phyloP scores from a whole-genome alignment of 2,329 filamentous ascomycete genomes.

The Ampelomyces quisqualis region DNA sequence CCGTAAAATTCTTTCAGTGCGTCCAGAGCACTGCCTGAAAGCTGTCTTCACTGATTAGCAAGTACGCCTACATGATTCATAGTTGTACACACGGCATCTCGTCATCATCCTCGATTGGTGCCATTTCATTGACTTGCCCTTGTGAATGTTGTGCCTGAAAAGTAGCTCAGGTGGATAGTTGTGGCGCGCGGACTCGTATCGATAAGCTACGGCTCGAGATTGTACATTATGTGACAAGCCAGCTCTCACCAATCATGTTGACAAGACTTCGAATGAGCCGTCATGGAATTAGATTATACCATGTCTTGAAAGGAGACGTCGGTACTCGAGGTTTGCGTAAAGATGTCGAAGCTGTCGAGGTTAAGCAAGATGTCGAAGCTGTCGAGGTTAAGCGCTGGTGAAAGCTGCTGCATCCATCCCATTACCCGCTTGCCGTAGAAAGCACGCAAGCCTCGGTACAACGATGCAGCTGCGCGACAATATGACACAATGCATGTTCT shows the following conservation, averaged over 20 bases:
- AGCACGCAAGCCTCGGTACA: slow-evolving; percentile 22
- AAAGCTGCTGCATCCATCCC: too few relatives aligned
- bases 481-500: slow-evolving; percentile 29
- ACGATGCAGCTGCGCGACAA: slow-evolving; percentile 11
- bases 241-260: too few relatives aligned
- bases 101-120: slow-evolving; percentile 34
- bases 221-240: too few relatives aligned
- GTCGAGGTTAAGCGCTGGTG: too few relatives aligned
- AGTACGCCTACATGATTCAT: neutral
- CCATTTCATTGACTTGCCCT: slow-evolving; percentile 19
- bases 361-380: too few relatives aligned
- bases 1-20: slow-evolving; percentile 73
- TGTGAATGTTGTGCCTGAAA: slow-evolving; percentile 19
- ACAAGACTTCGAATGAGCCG: neutral
- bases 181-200: too few relatives aligned
- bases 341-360: too few relatives aligned
- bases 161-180: slow-evolving; percentile 27
- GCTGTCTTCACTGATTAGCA: slow-evolving; percentile 50
- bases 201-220: slow-evolving; percentile 31
- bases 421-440: too few relatives aligned
- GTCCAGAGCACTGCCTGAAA: slow-evolving; percentile 66
- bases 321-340: too few relatives aligned
- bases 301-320: too few relatives aligned
- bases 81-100: slow-evolving; percentile 37
- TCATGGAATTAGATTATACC: too few relatives aligned